Conservation (phyloP, 2,329 filamentous ascomycete genomes). For the Exophiala viscosa region DNA sequence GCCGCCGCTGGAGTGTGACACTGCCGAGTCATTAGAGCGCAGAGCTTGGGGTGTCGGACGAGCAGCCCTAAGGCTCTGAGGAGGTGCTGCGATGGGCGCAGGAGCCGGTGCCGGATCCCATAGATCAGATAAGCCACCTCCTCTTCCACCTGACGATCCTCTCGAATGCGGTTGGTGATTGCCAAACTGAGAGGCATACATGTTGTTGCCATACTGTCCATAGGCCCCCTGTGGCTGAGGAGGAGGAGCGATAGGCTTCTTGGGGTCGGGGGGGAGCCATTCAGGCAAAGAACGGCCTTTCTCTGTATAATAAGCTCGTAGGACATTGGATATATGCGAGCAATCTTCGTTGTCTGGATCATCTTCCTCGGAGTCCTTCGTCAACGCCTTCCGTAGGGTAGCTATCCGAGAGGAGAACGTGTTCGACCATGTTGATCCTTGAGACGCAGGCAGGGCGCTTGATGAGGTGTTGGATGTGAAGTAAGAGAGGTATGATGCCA, state of each 20-base stretch:
- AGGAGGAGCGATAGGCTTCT: slow-evolving; percentile 53
- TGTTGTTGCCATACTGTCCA: slow-evolving; percentile 49
- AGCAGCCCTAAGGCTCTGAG: slow-evolving; percentile 24
- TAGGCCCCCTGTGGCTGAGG: slow-evolving; percentile 45
- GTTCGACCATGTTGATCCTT: slow-evolving; percentile 35
- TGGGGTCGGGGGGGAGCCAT: slow-evolving; percentile 91
- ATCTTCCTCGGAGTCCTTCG: slow-evolving; percentile 65
- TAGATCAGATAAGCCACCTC: slow-evolving; percentile 55
- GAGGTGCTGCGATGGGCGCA: slow-evolving; percentile 27
- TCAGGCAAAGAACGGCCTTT: slow-evolving; percentile 74
- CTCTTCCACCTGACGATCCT: slow-evolving; percentile 38
- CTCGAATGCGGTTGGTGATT: slow-evolving; percentile 32
- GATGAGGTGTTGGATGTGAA: slow-evolving; percentile 21
- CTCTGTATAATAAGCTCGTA: slow-evolving; percentile 88
- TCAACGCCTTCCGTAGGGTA: slow-evolving; percentile 61
- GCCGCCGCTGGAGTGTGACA: slow-evolving; percentile 17
- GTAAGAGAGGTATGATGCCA: slow-evolving; percentile 28
- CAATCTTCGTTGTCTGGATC: slow-evolving; percentile 66
- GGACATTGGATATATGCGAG: slow-evolving; percentile 88
- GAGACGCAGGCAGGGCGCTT: slow-evolving; percentile 9
- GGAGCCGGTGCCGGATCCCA: slow-evolving; percentile 48
- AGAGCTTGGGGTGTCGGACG: slow-evolving; percentile 33
- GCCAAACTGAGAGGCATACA: slow-evolving; percentile 30
- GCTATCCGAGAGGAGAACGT: slow-evolving; percentile 64
- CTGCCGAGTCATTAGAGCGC: slow-evolving; percentile 18